phyloP scores from a whole-genome alignment of 169 alveolate species.

The Plasmodium cynomolgi region DNA sequence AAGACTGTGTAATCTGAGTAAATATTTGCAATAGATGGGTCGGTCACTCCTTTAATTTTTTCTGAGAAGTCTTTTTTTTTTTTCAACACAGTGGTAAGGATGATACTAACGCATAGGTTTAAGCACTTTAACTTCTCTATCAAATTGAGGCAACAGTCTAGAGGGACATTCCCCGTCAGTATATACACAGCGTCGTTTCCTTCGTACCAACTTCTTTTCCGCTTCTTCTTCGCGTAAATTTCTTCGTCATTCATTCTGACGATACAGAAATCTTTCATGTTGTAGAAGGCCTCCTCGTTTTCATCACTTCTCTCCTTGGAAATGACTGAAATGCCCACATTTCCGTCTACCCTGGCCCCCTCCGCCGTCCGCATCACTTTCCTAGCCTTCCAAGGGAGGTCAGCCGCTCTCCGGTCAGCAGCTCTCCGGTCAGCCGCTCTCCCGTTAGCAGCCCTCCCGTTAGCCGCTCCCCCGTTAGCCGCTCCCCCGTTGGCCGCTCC shows the following conservation, averaged over 20 bases:
- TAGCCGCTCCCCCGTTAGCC: background rate
- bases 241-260: conserved; percentile 47
- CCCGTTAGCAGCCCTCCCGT: too few relatives aligned
- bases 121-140: conserved; percentile 70
- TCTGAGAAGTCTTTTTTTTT: conserved; percentile 44
- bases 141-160: conserved; percentile 71
- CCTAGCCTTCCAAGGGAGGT: background rate
- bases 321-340: conserved; percentile 20
- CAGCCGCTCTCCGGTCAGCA: background rate
- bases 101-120: conserved; percentile 65
- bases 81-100: conserved; percentile 27
- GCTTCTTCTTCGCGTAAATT: background rate
- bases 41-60: conserved; percentile 17
- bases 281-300: conserved; percentile 31
- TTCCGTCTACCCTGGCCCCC: background rate
- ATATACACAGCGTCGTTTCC: background rate
- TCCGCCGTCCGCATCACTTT: background rate
- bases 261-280: conserved; percentile 42
- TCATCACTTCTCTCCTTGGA: conserved; percentile 51
- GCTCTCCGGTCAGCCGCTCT: background rate
- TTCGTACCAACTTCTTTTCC: conserved; percentile 56
- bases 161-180: conserved; percentile 46
- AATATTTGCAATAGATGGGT: conserved; percentile 17
- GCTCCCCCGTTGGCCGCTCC: background rate
- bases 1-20: conserved; percentile 24